Conservation (phyloP, 768 basidiomycete species). For the Ramaria sp. region DNA sequence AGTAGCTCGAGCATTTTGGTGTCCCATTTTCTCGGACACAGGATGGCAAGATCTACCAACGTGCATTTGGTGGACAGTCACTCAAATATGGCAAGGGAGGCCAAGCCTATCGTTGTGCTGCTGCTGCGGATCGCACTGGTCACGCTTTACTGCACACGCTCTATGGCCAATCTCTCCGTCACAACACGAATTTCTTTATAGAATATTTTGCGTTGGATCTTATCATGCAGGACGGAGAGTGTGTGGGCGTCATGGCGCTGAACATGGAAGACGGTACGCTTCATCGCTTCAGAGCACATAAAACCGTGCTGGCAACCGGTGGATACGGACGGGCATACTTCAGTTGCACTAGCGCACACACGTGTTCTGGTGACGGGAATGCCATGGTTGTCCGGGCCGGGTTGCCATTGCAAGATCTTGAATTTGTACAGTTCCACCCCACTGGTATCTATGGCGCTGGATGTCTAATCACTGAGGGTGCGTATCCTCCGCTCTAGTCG, state of each 20-base stretch:
- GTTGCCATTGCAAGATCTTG: conserved; percentile 89
- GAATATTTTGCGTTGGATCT: conserved; percentile 99
- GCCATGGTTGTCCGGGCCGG: conserved; percentile 98
- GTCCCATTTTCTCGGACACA: conserved; percentile 97
- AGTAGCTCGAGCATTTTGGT: conserved; percentile 93
- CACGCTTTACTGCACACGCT: conserved; percentile 98
- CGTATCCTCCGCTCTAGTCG: conserved; percentile 8
- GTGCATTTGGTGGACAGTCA: conserved; percentile 98
- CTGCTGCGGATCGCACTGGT: conserved; percentile 96
- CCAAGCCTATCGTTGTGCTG: conserved; percentile 97
- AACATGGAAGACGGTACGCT: conserved; percentile 99
- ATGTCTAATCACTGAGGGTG: conserved; percentile 96
- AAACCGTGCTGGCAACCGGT: conserved; percentile 96
- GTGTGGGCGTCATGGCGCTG: conserved; percentile 96
- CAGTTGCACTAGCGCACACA: conserved; percentile 97
- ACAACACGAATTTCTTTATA: conserved; percentile 99
- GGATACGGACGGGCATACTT: conserved; percentile 98
- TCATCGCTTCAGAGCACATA: conserved; percentile 96
- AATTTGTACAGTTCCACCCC: conserved; percentile 99
- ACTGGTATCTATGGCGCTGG: conserved; percentile 99
- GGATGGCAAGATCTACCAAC: conserved; percentile 99
- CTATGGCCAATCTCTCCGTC: conserved; percentile 96
- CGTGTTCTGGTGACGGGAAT: conserved; percentile 97
- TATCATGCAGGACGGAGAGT: conserved; percentile 98
- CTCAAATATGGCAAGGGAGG: conserved; percentile 96